These are phyloP conservation scores for Solanum chiquidenum DNA, from an alignment of 257 asterid species.

Conservation along the genomic window DNA sequence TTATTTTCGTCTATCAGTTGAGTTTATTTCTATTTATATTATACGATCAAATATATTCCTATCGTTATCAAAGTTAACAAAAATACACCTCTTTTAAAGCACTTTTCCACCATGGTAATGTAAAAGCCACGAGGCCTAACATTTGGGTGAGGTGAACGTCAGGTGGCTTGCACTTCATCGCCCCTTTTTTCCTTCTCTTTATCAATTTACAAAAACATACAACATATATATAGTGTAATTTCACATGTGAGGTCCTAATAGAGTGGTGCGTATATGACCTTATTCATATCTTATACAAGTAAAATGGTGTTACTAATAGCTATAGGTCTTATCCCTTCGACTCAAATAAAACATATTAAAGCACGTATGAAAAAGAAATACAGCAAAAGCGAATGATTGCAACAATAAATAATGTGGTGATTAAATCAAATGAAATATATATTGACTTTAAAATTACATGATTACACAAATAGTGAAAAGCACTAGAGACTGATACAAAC, in stretches of 20 bases:
- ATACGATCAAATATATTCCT: too few relatives aligned
- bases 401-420: not conserved
- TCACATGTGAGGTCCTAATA: not conserved
- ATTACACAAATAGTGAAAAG: not conserved
- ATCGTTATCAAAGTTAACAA: too few relatives aligned
- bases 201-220: not conserved
- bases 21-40: too few relatives aligned
- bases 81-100: too few relatives aligned
- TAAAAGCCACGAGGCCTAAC: not conserved
- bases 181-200: not conserved
- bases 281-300: too few relatives aligned
- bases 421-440: not conserved
- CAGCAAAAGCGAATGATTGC: not conserved
- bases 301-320: too few relatives aligned
- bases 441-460: not conserved
- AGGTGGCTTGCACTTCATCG: not conserved
- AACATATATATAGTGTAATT: too few relatives aligned
- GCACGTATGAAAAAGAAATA: not conserved
- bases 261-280: rapidly evolving
- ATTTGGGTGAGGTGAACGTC: too few relatives aligned
- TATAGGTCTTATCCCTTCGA: rapidly evolving
- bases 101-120: too few relatives aligned
- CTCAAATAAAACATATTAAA: not conserved
- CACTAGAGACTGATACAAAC: not conserved
- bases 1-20: too few relatives aligned